Conservation (phyloP, 2,329 filamentous ascomycete species). For the Fusarium ambrosium region DNA sequence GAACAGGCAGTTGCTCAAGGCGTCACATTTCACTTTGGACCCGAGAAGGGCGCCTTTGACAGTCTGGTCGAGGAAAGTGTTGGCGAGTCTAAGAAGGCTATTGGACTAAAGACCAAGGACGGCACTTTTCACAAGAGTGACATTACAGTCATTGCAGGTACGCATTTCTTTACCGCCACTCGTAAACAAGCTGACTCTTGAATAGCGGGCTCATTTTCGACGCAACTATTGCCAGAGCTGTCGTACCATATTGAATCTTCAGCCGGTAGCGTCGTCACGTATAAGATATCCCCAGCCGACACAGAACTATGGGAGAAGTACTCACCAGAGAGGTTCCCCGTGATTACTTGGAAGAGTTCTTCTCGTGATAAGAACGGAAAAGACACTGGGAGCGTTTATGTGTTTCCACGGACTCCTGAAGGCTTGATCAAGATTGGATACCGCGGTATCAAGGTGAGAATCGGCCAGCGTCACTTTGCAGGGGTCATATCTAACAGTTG, state of each 20-base stretch:
- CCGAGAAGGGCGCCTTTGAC: neutral
- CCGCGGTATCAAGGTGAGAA: constrained; percentile 1
- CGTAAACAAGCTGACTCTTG: neutral
- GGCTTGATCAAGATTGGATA: constrained; percentile 10
- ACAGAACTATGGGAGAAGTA: neutral
- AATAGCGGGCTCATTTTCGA: constrained; percentile 1
- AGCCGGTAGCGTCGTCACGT: neutral
- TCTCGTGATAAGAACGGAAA: constrained; percentile 1
- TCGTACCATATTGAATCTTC: constrained; percentile 11
- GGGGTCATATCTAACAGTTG: neutral
- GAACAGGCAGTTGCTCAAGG: neutral
- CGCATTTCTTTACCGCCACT: neutral
- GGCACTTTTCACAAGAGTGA: neutral
- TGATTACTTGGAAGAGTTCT: constrained; percentile 9
- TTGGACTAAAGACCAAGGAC: neutral
- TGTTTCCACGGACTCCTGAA: neutral
- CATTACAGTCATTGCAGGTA: constrained; percentile 1
- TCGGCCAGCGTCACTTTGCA: too few species aligned
- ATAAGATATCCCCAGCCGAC: neutral
- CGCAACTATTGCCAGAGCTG: neutral
- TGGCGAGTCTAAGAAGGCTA: neutral
- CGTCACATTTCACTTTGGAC: neutral
- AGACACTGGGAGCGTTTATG: constrained; percentile 12
- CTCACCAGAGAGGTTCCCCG: neutral
- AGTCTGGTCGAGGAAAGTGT: neutral